Evolutionary conservation across 352 stramenopile genomes (phyloP), one percentile per base, ranked within the genome.

Genomic region (Phytophthora tentaculata): DNA sequence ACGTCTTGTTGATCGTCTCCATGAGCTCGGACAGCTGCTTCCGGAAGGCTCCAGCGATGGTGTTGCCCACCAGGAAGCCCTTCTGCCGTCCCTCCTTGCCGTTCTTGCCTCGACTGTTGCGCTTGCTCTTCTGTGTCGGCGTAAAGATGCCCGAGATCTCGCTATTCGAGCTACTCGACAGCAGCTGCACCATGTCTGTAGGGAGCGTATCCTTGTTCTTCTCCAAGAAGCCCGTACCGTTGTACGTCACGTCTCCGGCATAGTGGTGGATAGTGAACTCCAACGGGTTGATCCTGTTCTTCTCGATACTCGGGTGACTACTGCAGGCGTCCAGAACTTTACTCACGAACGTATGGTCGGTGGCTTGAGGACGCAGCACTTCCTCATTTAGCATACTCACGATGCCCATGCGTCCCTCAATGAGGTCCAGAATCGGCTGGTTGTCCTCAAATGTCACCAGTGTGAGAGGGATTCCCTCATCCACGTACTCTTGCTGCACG

Each of bases 341-440:
- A 75, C 77, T 88, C 57, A 96, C 82, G 24, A 97, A 96, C 22
- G 83, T 90, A 20, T 29, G 78, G 71, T 97, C 89, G 5, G 74
- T 94, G 16, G 88, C 91, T 58, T 93, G 81, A 5, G 94, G 91
- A 20, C 91, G 81, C 8, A 97, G 88, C 50, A 97, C 97, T 73
- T 98, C 95, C 75, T 99, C 96, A 69, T 99, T 97, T 28, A 99
- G 76, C 53, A 99, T 73, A 28, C 80, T 84, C 20, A 98, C 79
- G 61, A 99, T 96, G 22, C 94, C 94, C 67, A 87, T 89, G 32
- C 76, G 88, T 26, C 83, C 83, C 67, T 97, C 91, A 52, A 98
- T 90, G 24, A 98, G 61, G 59, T 98, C 91, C 41, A 98, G 63
- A 53, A 95, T 96, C 6, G 84, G 80, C 71, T 97, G 87, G 71